These are phyloP conservation scores for Cephalotrichum gorgonifer DNA, from an alignment of 2,329 filamentous ascomycete genomes.

Conservation along the genomic window DNA sequence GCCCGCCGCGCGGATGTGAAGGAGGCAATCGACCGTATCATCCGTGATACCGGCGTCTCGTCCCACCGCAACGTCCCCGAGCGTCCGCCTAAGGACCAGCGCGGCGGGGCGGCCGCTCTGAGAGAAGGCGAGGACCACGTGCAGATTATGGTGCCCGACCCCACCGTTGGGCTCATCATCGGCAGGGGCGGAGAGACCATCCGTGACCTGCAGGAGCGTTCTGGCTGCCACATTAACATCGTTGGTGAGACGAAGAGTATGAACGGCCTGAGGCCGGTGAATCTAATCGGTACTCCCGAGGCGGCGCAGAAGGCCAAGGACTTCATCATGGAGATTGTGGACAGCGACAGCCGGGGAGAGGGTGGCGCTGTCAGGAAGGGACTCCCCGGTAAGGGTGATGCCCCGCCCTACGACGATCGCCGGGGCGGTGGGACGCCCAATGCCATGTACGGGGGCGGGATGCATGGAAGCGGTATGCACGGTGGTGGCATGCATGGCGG, in stretches of 20 bases:
- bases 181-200: conserved; percentile 91
- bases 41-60: conserved; percentile 57
- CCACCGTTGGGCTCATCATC: conserved; percentile 86
- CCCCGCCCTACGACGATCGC: conserved; percentile 20
- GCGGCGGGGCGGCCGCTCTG: conserved; percentile 31
- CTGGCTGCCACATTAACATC: conserved; percentile 93
- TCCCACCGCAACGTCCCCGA: conserved; percentile 22
- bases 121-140: conserved; percentile 76
- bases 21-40: conserved; percentile 74
- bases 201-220: conserved; percentile 80
- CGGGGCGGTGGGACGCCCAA: not conserved
- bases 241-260: conserved; percentile 88
- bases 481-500: conserved; percentile 18
- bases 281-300: conserved; percentile 70
- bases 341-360: conserved; percentile 65
- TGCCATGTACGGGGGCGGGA: not conserved
- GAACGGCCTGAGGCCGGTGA: conserved; percentile 80
- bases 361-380: conserved; percentile 15
- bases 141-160: conserved; percentile 91
- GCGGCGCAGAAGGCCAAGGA: conserved; percentile 73
- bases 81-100: conserved; percentile 29
- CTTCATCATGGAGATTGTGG: conserved; percentile 86
- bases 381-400: conserved; percentile 19
- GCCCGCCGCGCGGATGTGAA: conserved; percentile 68
- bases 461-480: not conserved